Evolutionary conservation across 73 alveolate genomes (phyloP).

Genomic region (Paramecium caudatum): DNA sequence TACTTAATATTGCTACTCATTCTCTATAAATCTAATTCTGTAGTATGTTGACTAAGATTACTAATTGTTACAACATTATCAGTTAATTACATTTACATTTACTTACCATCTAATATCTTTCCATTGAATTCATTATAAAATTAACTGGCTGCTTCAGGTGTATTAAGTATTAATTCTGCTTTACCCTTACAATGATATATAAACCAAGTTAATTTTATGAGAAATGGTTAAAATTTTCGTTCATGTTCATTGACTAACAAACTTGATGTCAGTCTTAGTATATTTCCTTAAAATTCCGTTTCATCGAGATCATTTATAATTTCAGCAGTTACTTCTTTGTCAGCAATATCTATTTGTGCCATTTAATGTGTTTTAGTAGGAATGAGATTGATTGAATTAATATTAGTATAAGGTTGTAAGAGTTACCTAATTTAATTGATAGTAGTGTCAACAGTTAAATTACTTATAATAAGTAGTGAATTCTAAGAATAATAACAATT

Average conservation of each 20-base stretch:
- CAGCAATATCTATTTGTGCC: not conserved
- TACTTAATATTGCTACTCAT: not conserved
- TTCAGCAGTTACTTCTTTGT: conserved; percentile 1
- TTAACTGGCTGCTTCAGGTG: not conserved
- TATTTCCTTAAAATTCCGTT: conserved; percentile 22
- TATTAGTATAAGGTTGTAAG: not conserved
- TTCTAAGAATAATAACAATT: conserved; percentile 15
- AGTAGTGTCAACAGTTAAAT: not conserved
- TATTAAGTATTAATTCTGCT: not conserved
- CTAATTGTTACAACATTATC: not conserved
- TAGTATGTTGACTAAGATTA: not conserved
- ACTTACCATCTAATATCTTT: conserved; percentile 4
- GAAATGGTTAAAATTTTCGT: not conserved
- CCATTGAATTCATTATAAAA: conserved; percentile 2
- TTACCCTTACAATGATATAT: conserved; percentile 34
- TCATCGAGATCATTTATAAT: conserved; percentile 13
- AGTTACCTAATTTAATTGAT: not conserved
- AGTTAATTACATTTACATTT: not conserved
- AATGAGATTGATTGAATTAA: not conserved
- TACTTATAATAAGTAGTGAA: not conserved
- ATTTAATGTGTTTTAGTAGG: not conserved
- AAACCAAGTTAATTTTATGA: not conserved
- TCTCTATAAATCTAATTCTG: conserved; percentile 32
- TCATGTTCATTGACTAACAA: not conserved
- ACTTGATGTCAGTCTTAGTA: not conserved